Conservation (phyloP, 441 rosid species). For the Eruca vesicaria region DNA sequence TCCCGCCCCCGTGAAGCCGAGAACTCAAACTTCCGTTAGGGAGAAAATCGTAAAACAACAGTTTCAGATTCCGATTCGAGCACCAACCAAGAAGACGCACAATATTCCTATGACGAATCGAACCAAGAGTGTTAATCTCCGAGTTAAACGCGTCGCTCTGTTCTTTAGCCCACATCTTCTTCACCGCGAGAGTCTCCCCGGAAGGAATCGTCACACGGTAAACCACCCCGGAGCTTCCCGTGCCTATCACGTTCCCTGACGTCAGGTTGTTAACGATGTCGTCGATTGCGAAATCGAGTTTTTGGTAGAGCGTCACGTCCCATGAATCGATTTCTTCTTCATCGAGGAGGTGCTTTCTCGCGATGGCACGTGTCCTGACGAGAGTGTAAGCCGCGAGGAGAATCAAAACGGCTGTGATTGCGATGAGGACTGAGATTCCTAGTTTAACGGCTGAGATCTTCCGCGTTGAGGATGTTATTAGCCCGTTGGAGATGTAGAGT, state of each 20-base stretch:
- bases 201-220: constrained; percentile 57
- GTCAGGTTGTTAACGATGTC: constrained; percentile 57
- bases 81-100: constrained; percentile 85
- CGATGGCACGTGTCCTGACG: constrained; percentile 43
- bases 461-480: constrained; percentile 27
- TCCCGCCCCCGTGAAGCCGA: constrained; percentile 46
- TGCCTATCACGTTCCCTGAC: constrained; percentile 62
- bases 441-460: constrained; percentile 48
- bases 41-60: constrained; percentile 73
- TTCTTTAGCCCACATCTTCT: constrained; percentile 54
- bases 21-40: constrained; percentile 63
- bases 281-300: constrained; percentile 70
- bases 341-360: constrained; percentile 35
- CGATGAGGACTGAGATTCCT: constrained; percentile 65
- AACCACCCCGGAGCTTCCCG: constrained; percentile 82
- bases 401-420: constrained; percentile 66
- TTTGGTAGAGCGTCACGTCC: constrained; percentile 84
- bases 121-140: constrained; percentile 69
- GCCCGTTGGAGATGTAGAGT: constrained; percentile 51
- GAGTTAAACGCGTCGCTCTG: constrained; percentile 72
- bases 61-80: constrained; percentile 60
- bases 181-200: constrained; percentile 58
- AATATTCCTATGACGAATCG: constrained; percentile 85
- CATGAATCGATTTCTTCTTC: constrained; percentile 57
- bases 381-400: constrained; percentile 75